These are phyloP conservation scores for Xylaria telfairii DNA, from an alignment of 495 filamentous ascomycete genomes.

Conservation along the genomic window DNA sequence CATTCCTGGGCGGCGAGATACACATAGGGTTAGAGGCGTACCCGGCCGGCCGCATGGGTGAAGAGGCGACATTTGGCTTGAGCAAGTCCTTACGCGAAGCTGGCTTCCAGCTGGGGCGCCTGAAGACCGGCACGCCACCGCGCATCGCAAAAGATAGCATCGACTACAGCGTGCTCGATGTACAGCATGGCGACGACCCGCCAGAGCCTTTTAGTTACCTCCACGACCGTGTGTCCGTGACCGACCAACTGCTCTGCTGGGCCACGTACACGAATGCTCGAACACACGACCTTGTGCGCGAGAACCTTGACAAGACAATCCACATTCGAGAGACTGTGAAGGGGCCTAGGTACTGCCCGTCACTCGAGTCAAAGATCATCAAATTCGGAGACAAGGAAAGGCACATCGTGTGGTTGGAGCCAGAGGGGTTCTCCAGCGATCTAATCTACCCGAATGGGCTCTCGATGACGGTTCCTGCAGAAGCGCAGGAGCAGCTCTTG, in stretches of 20 bases:
- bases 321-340: conserved; percentile 96
- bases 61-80: conserved; percentile 90
- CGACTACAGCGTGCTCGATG: conserved; percentile 72
- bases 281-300: conserved; percentile 83
- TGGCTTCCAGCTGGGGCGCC: conserved; percentile 86
- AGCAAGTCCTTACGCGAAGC: conserved; percentile 90
- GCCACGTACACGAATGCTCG: conserved; percentile 82
- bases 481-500: conserved; percentile 82
- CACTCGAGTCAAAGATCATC: conserved; percentile 92
- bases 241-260: conserved; percentile 82
- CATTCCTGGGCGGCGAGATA: conserved; percentile 95
- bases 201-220: conserved; percentile 92
- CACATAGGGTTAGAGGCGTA: conserved; percentile 87
- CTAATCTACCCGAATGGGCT: conserved; percentile 97
- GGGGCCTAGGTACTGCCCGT: conserved; percentile 94
- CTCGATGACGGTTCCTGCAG: conserved; percentile 91
- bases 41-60: conserved; percentile 91
- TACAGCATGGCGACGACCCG: conserved; percentile 82
- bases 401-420: conserved; percentile 95
- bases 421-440: conserved; percentile 90
- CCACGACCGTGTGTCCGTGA: conserved; percentile 74
- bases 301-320: conserved; percentile 88
- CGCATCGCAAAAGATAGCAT: conserved; percentile 84
- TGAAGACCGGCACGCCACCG: conserved; percentile 96
- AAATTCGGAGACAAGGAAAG: conserved; percentile 77